Base-by-base conservation (phyloP, 257 asterid species). In the Vinca minor region DNA sequence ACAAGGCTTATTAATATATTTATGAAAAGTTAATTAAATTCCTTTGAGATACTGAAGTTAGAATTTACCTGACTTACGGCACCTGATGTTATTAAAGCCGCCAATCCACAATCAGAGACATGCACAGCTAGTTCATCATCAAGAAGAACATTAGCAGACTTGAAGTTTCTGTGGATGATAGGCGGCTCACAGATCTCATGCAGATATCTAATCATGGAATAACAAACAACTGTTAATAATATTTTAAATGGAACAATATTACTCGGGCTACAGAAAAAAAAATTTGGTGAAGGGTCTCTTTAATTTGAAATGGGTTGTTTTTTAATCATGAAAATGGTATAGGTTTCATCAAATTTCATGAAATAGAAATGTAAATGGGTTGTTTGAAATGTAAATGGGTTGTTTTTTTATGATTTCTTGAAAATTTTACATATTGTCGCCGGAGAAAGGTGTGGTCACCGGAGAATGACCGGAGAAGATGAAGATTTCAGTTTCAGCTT, bases 31-130 rank as follows among this genome's bases (percentile, higher is more conserved):
- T 14, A 63, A 21, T 23, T 41, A 26, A 5, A 47, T 68, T 45
- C 36, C n/a, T 42, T 42, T 28, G 53, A 59, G 69, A 68, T 28
- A 47, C 18, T 68, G 68, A 60, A 66, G 59, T 25, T 28, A 26
- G 45, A 18, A 57, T 39, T 78, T 79, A 92, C 98, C 96, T 89
- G 98, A 53, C 86, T 92, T 60, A 80, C 87, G 64, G 88, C 85
- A 50, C 95, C 96, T 21, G 95, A 85, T 65, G 82, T 66, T 25
- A 85, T 77, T 65, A 92, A 78, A 31, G 97, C 81, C 79, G 97
- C 87, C 84, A 92, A 82, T 73, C 97, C 98, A 70, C 97, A 92
- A 71, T 92, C 98, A 44, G 98, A 92, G 23, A 92, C 89, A 38
- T 69, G 85, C 57, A 92, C 93, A 14, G 84, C 72, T 59, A 89